Base-by-base conservation (phyloP, 805 yeast genomes). In the Saccharomycopsis vini region DNA sequence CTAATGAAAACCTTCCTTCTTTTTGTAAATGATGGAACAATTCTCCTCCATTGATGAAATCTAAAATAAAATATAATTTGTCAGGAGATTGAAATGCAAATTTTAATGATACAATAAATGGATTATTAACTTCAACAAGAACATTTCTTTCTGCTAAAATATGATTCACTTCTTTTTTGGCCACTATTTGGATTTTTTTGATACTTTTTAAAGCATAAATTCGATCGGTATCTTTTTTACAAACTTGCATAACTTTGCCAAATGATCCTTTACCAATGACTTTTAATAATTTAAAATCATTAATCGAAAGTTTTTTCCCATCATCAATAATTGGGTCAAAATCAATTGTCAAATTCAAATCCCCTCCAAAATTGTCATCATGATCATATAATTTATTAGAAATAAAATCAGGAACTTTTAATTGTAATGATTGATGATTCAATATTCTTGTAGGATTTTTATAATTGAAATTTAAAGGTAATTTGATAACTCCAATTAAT, bases 171-270 rank as follows among this genome's bases (percentile, higher is more conserved):
- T 90, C 98, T 65, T 87, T 78, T 58, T 94, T 78, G 23, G 94
- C 84, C 28, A 90, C 95, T 52, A 90, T 88, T 58, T 90, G 95
- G 16, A 95, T 86, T 61, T 90, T 90, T 54, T 97, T 73, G 50
- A 90, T 77, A 0, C 96, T 88, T 62, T 90, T 90, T 58, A 90
- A 68, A 2, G 98, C 98, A 62, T 90, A 90, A 20, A 92, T 80
- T 61, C 89, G 94, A 52, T 81, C 81, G 3, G 98, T 90, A 62
- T 90, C 98, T 55, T 85, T 86, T 64, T 90, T 90, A 51, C 88
- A 79, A 33, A 90, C 98, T 63, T 90, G 98, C 97, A 90, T 92
- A 43, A 90, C 98, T 64, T 90, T 92, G 42, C 98, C 98, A 61
- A 90, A 90, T 7, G 97, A 88, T 5, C 98, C 98, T 61, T 92